phyloP scores from a whole-genome alignment of 129 eudicot genomes.

The Helichrysum umbraculigerum region DNA sequence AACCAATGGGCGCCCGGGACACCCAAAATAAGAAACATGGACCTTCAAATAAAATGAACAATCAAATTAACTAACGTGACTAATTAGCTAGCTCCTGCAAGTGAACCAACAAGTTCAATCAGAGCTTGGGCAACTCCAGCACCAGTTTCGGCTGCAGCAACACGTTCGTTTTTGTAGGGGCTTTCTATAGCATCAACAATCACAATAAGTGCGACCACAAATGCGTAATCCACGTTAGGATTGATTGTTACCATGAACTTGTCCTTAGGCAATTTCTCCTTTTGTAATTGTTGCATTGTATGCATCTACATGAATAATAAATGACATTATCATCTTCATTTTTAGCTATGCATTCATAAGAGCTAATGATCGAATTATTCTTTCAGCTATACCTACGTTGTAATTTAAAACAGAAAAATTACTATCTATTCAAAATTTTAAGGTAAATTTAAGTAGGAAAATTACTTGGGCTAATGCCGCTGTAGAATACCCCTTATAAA shows the following conservation, averaged over 20 bases:
- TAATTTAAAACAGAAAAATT: neutral
- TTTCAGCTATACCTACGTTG: neutral
- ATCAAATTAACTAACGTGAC: too few relatives aligned
- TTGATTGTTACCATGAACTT: conserved; percentile 44
- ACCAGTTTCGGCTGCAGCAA: too few relatives aligned
- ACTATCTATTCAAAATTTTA: neutral
- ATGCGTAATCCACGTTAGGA: conserved; percentile 52
- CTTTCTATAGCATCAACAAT: conserved; percentile 32
- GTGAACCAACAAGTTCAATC: too few relatives aligned
- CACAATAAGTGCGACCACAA: conserved; percentile 43
- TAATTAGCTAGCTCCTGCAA: too few relatives aligned
- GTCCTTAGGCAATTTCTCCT: conserved; percentile 32
- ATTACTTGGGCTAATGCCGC: conserved; percentile 38
- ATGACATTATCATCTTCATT: neutral
- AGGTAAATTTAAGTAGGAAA: neutral
- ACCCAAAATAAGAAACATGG: too few relatives aligned
- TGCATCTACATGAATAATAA: conserved; percentile 38
- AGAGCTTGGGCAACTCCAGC: too few relatives aligned
- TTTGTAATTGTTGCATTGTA: conserved; percentile 23
- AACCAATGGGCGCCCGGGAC: too few relatives aligned
- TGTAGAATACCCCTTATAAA: conserved; percentile 35
- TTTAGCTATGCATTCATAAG: neutral
- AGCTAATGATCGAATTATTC: too few relatives aligned
- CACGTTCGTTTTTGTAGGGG: neutral
- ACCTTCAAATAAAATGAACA: too few relatives aligned